Evolutionary conservation across 306 rosid species (phyloP).

Genomic region (Quercus glauca): DNA sequence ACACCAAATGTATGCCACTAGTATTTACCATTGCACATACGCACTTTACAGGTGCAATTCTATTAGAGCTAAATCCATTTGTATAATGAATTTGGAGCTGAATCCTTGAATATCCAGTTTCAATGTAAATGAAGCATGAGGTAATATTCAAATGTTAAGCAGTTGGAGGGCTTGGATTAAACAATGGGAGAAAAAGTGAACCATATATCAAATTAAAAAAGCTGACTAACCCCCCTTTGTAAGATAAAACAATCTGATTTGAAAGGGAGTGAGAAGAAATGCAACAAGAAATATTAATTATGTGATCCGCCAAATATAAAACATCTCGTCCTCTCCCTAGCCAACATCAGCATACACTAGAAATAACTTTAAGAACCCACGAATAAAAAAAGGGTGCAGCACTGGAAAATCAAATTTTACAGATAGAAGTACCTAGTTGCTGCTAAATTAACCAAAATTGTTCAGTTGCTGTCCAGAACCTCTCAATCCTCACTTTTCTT

Average conservation of each 20-base stretch:
- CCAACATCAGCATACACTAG: slow-evolving; percentile 3
- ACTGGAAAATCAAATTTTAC: slow-evolving; percentile 19
- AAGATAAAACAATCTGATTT: not conserved
- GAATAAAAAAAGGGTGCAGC: not conserved
- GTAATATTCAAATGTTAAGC: no score
- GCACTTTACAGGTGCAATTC: no score
- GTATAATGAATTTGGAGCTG: no score
- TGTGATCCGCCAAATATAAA: not conserved
- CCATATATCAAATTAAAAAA: not conserved
- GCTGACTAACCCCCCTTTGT: no score
- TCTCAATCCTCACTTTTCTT: slow-evolving; percentile 43
- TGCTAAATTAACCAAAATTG: slow-evolving; percentile 41
- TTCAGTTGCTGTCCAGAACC: not conserved
- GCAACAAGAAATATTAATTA: not conserved
- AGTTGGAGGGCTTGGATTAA: no score
- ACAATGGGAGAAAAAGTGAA: no score
- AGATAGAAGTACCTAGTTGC: slow-evolving; percentile 7
- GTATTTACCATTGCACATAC: no score
- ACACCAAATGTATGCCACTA: no score
- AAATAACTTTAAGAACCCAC: slow-evolving; percentile 14
- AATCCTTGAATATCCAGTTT: no score
- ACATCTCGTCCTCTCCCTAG: not conserved
- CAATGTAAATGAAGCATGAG: no score
- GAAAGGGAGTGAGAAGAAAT: not conserved
- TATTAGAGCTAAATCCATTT: no score